These are phyloP conservation scores for Leucosporidium yakuticum DNA, from an alignment of 768 basidiomycete species.

Conservation along the genomic window DNA sequence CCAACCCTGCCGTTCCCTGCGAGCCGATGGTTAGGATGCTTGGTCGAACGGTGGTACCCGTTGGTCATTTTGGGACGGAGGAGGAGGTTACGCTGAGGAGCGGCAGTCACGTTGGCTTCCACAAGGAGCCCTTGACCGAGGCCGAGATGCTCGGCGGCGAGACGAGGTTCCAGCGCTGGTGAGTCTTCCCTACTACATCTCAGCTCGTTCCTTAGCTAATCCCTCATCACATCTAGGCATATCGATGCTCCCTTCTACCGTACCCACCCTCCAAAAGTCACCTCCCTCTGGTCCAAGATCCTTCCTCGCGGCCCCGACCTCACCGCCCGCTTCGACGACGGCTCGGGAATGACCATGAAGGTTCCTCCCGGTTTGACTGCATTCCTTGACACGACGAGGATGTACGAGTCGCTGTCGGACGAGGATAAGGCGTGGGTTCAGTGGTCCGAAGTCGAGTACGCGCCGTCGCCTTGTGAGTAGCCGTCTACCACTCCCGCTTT, in stretches of 20 bases:
- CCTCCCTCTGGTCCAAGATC: constrained; percentile 4
- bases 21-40: constrained; percentile 4
- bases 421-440: constrained; percentile 5
- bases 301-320: constrained; percentile 4
- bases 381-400: neutral
- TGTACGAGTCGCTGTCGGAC: neutral
- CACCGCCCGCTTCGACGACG: constrained; percentile 1
- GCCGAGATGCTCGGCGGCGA: constrained; percentile 1
- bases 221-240: neutral
- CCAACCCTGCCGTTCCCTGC: neutral
- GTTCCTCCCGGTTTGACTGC: neutral
- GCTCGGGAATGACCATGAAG: neutral
- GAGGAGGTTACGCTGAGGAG: neutral
- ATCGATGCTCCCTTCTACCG: neutral
- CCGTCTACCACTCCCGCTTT: neutral
- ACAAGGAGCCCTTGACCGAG: neutral
- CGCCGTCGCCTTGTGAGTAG: constrained; percentile 2
- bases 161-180: constrained; percentile 10
- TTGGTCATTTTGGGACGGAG: constrained; percentile 2
- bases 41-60: neutral
- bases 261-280: constrained; percentile 4
- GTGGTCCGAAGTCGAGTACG: constrained; percentile 3
- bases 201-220: neutral
- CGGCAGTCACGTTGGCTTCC: neutral
- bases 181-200: neutral